Base-by-base conservation (phyloP, 2,329 filamentous ascomycete genomes). In the Dendryphion nanum region DNA sequence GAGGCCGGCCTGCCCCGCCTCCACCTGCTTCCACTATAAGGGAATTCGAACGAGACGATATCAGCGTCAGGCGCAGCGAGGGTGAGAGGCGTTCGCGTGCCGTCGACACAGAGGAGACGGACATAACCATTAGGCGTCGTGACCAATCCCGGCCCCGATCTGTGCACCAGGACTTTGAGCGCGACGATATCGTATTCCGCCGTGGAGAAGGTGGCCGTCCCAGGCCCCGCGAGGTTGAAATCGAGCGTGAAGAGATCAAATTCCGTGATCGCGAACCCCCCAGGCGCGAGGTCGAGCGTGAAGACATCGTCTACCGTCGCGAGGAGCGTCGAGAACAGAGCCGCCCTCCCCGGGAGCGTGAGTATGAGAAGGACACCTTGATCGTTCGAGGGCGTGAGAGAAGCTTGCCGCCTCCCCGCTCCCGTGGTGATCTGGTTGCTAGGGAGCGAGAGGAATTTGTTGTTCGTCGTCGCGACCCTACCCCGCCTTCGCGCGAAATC, bases 181-280 rank as follows among this genome's bases (percentile, higher is more conserved):
- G 63, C 15, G 64, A 69, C 16, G 64, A 70, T 28, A 71, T 72
- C 40, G 58, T 64, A 37, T 69, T 72, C 48, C 64, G 69, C 33
- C 63, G 65, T 40, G 67, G 67, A 31, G 63, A 69, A 43, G 64
- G 69, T 14, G 44, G 68, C 52, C 16, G 59, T 23, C 54, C 55
- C 18, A 53, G 60, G 20, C 57, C 60, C 10, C 62, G 62, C 44
- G 61, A 65, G 38, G 56, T 59, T 32, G 62, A 64, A 20, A 33
- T 60, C 35, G 59, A 66, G 41, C 54, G 62, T 19, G 74, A 77
- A 38, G 72, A 76, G 45, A 68, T 76, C 40, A 67, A 70, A 41
- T 74, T 77, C 59, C 55, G 70, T 37, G 67, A 67, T 40, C 56
- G 61, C 13, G 44, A 45, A 14, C 44, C 45, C 18, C 46, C 48